These are phyloP conservation scores for Penicillium antarcticum DNA, from an alignment of 495 filamentous ascomycete species.

Conservation along the genomic window DNA sequence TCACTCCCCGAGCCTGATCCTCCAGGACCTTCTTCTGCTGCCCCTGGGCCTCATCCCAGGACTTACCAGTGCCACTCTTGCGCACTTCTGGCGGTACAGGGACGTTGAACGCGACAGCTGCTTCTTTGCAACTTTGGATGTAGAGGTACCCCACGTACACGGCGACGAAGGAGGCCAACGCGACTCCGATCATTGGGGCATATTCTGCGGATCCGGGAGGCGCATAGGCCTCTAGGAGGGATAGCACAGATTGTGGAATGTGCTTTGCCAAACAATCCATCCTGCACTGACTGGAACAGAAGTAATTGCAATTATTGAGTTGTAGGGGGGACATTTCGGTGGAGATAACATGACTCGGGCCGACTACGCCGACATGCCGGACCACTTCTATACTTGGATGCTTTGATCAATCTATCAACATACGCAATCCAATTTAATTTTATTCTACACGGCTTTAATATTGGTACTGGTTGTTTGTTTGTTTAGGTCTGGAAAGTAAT, in stretches of 20 bases:
- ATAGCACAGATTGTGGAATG: conserved; percentile 23
- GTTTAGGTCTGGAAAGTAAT: too few species aligned
- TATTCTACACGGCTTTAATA: too few species aligned
- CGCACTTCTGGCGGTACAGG: conserved; percentile 55
- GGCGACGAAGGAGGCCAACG: conserved; percentile 32
- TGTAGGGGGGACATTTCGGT: conserved; percentile 8
- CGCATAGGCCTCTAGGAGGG: conserved; percentile 18
- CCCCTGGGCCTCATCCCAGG: conserved; percentile 54
- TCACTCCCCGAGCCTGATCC: conserved; percentile 40
- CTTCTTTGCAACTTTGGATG: conserved; percentile 36
- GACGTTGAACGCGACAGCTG: conserved; percentile 55
- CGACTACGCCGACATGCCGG: too few species aligned
- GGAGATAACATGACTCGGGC: conserved; percentile 4
- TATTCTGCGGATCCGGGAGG: conserved; percentile 15
- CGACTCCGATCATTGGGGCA: conserved; percentile 22
- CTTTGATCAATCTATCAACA: too few species aligned
- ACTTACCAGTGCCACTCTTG: conserved; percentile 52
- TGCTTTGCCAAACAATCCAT: conserved; percentile 30
- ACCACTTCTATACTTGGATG: too few species aligned
- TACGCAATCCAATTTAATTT: too few species aligned
- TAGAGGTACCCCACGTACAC: conserved; percentile 38
- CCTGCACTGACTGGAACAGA: conserved; percentile 13
- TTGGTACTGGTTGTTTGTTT: too few species aligned
- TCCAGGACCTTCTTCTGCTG: conserved; percentile 44
- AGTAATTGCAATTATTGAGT: conserved; percentile 9